Evolutionary conservation across 768 basidiomycete species (phyloP).

Genomic region (Paxillus rubicundulus): DNA sequence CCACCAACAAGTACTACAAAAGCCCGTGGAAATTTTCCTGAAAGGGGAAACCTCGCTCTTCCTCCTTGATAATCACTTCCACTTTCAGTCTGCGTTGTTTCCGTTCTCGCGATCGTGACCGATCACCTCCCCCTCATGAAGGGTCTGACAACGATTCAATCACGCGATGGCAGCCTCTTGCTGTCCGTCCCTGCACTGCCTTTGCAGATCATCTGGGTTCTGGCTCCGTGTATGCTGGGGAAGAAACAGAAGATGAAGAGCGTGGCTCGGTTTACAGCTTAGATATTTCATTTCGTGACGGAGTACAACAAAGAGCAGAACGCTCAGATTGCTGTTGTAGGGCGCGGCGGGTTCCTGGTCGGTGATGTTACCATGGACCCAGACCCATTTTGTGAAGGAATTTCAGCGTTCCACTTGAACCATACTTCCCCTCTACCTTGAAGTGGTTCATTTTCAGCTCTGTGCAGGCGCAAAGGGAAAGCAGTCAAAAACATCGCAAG

Average conservation of each 20-base stretch:
- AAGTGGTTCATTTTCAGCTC: conserved; percentile 49
- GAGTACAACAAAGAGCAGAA: conserved; percentile 88
- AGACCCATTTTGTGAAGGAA: conserved; percentile 93
- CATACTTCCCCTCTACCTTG: conserved; percentile 75
- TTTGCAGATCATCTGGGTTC: conserved; percentile 59
- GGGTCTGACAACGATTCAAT: conserved; percentile 49
- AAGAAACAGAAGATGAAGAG: conserved; percentile 53
- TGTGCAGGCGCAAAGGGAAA: conserved; percentile 48
- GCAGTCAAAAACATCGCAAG: conserved; percentile 59
- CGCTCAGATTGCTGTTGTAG: conserved; percentile 45
- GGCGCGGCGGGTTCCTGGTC: conserved; percentile 7
- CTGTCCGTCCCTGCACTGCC: conserved; percentile 56
- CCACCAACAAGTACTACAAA: conserved; percentile 42
- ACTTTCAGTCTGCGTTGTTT: conserved; percentile 61
- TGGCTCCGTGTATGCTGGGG: conserved; percentile 55
- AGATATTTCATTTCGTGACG: conserved; percentile 71
- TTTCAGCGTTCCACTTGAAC: conserved; percentile 79
- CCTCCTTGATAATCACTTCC: conserved; percentile 44
- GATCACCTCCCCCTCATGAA: conserved; percentile 58
- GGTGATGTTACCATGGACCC: conserved; percentile 48
- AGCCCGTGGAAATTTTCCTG: conserved; percentile 47
- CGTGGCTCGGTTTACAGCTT: conserved; percentile 55
- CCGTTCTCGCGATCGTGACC: conserved; percentile 53
- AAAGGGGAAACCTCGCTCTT: conserved; percentile 45
- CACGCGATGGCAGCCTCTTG: conserved; percentile 33